Evolutionary conservation across 176 grass and related monocot genomes (phyloP), one percentile per base, ranked within the genome.

Genomic region (Tillandsia leiboldiana): DNA sequence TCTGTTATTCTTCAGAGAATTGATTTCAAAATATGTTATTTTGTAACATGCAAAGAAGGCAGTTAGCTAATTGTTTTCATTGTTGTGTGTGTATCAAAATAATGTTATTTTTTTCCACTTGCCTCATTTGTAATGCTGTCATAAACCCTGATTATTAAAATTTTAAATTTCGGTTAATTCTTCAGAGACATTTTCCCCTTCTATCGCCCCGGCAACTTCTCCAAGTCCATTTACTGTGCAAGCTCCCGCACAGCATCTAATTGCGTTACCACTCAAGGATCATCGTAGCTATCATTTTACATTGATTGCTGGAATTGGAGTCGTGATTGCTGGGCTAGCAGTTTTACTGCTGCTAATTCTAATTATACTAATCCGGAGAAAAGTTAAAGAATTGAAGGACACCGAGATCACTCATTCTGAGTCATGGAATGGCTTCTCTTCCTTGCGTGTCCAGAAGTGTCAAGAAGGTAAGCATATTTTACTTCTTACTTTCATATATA

Each of bases 361-460:
- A 72, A 78, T 92, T 76, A 67, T 96, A 66, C 86, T 92, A 9
- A 96, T 96, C 63, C 78, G 76, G 73, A 86, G 67, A 78, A 96
- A 96, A 81, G 85, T 53, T 76, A 89, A 73, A 83, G 83, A 92
- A 81, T 75, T 97, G 64, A 70, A 86, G 68, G 92, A 75, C 14
- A 81, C 81, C 72, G 83, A 83, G 54, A 68, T 77, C 68, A 81
- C 70, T 68, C 74, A 75, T 6, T n/a, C 58, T 67, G 22, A 70
- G 50, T 48, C 49, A 1, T 73, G 67, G 71, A 81, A 50, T 82
- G 76, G 73, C 62, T 86, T 85, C 50, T 81, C 77, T 78, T 65
- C 18, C 42, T 49, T 65, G 20, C 66, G 72, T 84, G 66, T 64
- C 12, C 85, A 80, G 51, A 90, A 90, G 68, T 76, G 81, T 69